These are phyloP conservation scores for Cudoniella acicularis DNA, from an alignment of 495 filamentous ascomycete genomes.

Conservation along the genomic window DNA sequence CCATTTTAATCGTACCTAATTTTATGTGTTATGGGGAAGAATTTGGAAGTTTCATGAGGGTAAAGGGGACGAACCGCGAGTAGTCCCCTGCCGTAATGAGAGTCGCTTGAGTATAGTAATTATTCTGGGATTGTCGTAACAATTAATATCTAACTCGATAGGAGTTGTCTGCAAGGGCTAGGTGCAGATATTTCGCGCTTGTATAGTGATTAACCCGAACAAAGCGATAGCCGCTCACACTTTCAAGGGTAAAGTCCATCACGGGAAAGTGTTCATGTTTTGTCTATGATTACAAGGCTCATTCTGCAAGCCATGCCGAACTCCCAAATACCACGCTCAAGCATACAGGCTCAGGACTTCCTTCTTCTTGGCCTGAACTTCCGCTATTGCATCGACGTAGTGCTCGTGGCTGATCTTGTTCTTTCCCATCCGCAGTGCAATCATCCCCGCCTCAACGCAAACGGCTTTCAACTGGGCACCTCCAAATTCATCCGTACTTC, in stretches of 20 bases:
- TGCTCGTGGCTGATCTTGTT: slow-evolving; percentile 96
- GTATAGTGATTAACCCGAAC: no score
- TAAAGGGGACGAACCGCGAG: no score
- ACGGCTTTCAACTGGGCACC: slow-evolving; percentile 97
- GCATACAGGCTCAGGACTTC: not conserved
- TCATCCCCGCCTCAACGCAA: slow-evolving; percentile 99
- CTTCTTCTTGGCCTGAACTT: slow-evolving; percentile 98
- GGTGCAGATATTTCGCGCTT: no score
- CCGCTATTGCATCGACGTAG: slow-evolving; percentile 96
- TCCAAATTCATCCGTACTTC: slow-evolving; percentile 98
- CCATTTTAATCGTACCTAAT: no score
- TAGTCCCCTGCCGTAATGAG: no score
- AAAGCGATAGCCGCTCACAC: not conserved
- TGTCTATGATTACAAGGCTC: slow-evolving; percentile 2
- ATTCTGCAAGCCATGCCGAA: not conserved
- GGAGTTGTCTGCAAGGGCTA: no score
- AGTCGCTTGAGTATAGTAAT: no score
- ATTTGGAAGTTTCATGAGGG: no score
- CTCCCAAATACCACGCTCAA: not conserved
- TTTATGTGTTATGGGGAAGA: no score
- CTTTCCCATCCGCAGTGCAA: slow-evolving; percentile 87
- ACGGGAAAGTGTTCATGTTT: not conserved
- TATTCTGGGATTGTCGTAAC: no score
- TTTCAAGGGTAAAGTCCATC: not conserved
- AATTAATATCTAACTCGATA: no score